Base-by-base conservation (phyloP, 805 yeast species). In the Hanseniaspora hatyaiensis region DNA sequence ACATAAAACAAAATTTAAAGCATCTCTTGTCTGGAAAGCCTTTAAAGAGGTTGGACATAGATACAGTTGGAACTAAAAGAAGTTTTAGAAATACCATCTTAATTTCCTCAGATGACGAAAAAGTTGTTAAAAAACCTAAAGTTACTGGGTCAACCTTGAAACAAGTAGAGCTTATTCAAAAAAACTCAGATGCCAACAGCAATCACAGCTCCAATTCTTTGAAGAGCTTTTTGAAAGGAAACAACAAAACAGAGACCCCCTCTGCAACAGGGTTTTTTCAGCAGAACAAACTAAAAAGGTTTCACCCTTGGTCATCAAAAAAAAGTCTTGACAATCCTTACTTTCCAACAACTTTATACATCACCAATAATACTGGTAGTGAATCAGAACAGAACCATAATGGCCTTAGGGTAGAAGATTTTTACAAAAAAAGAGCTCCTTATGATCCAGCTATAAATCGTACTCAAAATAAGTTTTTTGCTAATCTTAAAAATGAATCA, bases 21-120 rank as follows among this genome's bases (percentile, higher is more conserved):
- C n/a, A n/a, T n/a, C n/a, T n/a, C n/a, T n/a, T n/a, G n/a, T n/a
- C n/a, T n/a, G n/a, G n/a, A n/a, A n/a, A n/a, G n/a, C n/a, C n/a
- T 6, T 49, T 50, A 11, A 52, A 52, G 16, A 49, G 34, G 18
- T 15, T 13, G 11, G 33, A 44, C 28, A 37, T 22, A n/a, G 31
- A 37, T 3, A 26, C 15, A n/a, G n/a, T 20, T 9, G 4, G 31
- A 24, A 37, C 11, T 8, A 24, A 37, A 26, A 37, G 22, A 26
- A n/a, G n/a, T n/a, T n/a, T n/a, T n/a, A n/a, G n/a, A n/a, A n/a
- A n/a, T n/a, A n/a, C n/a, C n/a, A n/a, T n/a, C n/a, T n/a, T n/a
- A n/a, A n/a, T n/a, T n/a, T n/a, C n/a, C n/a, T n/a, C n/a, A n/a
- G n/a, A n/a, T n/a, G n/a, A n/a, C n/a, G n/a, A n/a, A n/a, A n/a